Base-by-base conservation (phyloP, 2,329 filamentous ascomycete genomes). In the Monosporascus sp. region DNA sequence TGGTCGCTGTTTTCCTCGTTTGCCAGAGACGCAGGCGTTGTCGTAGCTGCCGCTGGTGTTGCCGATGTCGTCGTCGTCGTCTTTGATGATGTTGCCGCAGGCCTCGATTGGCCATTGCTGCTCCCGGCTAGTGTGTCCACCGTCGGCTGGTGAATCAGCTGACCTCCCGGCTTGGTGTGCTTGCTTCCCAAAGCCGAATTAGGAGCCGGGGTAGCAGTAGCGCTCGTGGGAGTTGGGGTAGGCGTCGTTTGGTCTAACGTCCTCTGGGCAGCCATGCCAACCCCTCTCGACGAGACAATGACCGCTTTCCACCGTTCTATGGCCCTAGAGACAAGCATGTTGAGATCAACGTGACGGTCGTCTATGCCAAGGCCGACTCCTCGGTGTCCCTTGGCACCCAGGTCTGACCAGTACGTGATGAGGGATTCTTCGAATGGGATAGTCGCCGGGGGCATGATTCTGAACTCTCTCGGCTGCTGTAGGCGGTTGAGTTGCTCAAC, bases 281-380 rank as follows among this genome's bases (percentile, higher is more conserved):
- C 66, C 5, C 69, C 70, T 41, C 80, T 74, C 2, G 76, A 72
- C 6, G 79, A 76, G n/a, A 75, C 70, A 14, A 86, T 78, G 17
- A 86, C 80, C 5, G 70, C 73, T 68, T 84, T 86, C 84, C 84
- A 87, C 31, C 81, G 74, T 44, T 80, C 77, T 53, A 87, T 84
- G 2, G 78, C 77, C n/a, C 73, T 71, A 7, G 78, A 69, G 6
- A 85, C 75, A 38, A 82, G 63, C 0, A 75, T 74, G 55, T 73
- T 72, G 1, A 85, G 65, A 56, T 84, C 81, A 5, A 76, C 58
- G 50, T 81, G 75, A 1, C 75, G 72, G 60, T 85, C 80, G 37
- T 79, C 73, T 2, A 79, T 50, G 41, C 71, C 72, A 45, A 80
- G 68, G 0, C 80, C 81, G 2, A 81, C 63, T 3, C 63, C 63